Conservation (phyloP, 2,329 filamentous ascomycete genomes). For the Pseudogymnoascus sp. region DNA sequence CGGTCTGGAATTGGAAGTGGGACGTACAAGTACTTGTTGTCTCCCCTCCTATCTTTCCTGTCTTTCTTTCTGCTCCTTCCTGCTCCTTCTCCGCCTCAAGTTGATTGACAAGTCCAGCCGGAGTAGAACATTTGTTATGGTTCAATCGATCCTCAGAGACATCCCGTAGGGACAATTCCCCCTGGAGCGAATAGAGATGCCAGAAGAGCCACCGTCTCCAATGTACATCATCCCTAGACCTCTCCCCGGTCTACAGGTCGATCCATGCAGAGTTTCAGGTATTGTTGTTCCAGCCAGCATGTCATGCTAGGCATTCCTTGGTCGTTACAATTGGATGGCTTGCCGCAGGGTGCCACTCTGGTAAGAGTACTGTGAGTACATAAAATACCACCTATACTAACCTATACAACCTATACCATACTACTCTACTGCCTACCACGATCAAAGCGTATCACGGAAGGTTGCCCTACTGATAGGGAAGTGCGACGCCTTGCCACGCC, state of each 20-base stretch:
- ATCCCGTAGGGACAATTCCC: background rate
- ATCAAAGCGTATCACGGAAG: background rate
- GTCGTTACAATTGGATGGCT: slow-evolving; percentile 7
- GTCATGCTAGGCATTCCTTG: slow-evolving; percentile 8
- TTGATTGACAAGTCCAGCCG: background rate
- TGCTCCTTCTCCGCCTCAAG: background rate
- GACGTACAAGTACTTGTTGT: background rate
- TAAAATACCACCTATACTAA: background rate
- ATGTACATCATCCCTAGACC: slow-evolving; percentile 20
- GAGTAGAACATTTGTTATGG: background rate
- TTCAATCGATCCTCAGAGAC: background rate
- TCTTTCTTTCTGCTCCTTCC: background rate
- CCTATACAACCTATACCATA: background rate
- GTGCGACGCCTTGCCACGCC: slow-evolving; percentile 4
- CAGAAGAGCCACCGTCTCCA: slow-evolving; percentile 16
- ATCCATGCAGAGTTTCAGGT: slow-evolving; percentile 11
- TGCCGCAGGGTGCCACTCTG: slow-evolving; percentile 9
- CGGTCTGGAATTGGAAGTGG: background rate
- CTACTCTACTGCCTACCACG: background rate
- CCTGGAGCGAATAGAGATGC: background rate
- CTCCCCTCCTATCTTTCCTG: background rate
- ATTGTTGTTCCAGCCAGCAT: slow-evolving; percentile 8
- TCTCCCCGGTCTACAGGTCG: slow-evolving; percentile 21
- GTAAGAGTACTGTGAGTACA: background rate
- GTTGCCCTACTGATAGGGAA: background rate